phyloP scores from a whole-genome alignment of 2,329 filamentous ascomycete species.

The Talaromyces pinophilus region DNA sequence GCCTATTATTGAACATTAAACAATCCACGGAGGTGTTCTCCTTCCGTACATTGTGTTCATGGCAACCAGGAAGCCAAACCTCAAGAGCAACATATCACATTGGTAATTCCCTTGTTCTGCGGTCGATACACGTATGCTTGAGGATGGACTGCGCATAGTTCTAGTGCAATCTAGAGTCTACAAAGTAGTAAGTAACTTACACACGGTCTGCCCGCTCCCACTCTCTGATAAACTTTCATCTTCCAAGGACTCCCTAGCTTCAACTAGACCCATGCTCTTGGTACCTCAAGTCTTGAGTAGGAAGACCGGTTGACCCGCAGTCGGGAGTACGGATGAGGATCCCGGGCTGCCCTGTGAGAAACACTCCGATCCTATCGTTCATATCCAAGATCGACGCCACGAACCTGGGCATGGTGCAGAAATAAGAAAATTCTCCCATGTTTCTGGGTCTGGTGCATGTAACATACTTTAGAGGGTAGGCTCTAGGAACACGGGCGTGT shows the following conservation, averaged over 20 bases:
- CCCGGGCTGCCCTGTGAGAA: constrained; percentile 14
- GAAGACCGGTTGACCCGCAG: constrained; percentile 1
- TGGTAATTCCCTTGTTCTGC: neutral
- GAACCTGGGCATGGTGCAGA: constrained; percentile 4
- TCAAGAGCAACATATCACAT: neutral
- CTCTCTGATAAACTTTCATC: constrained; percentile 9
- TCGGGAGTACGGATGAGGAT: constrained; percentile 13
- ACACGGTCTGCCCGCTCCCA: neutral
- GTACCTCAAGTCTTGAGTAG: neutral
- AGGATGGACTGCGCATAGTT: neutral
- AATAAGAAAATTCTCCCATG: constrained; percentile 1
- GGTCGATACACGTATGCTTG: neutral
- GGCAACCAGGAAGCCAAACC: neutral
- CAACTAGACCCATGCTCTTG: constrained; percentile 1
- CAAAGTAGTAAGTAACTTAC: neutral
- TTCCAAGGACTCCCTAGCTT: neutral
- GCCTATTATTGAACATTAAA: neutral
- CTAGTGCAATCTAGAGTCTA: neutral
- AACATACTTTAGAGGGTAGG: neutral
- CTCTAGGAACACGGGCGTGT: neutral
- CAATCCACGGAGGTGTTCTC: neutral
- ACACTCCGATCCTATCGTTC: constrained; percentile 13
- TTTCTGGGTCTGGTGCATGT: neutral
- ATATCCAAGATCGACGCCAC: constrained; percentile 13
- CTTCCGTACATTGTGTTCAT: neutral